Conservation (phyloP, 192 early-diverging fungal genomes). For the Rhizophagus sp. region DNA sequence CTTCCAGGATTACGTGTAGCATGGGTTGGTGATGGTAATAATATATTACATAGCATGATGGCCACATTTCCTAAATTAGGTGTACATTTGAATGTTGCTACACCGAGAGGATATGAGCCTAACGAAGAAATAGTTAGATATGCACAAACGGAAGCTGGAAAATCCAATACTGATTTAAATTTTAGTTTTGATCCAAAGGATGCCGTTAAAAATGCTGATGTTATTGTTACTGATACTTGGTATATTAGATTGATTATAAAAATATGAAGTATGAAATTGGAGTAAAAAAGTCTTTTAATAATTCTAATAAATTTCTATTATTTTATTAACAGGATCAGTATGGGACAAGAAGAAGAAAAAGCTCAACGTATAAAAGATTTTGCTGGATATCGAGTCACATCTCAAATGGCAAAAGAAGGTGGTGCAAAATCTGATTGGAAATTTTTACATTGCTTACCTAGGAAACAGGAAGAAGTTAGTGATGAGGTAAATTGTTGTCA, state of each 20-base stretch:
- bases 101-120: conserved; percentile 79
- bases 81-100: conserved; percentile 77
- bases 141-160: conserved; percentile 64
- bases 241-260: conserved; percentile 20
- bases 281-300: too few species aligned
- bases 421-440: conserved; percentile 87
- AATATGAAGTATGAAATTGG: neutral
- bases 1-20: conserved; percentile 79
- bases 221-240: conserved; percentile 99
- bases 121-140: conserved; percentile 68
- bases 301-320: neutral
- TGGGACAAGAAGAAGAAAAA: conserved; percentile 97
- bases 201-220: conserved; percentile 81
- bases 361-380: conserved; percentile 79
- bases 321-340: conserved; percentile 67
- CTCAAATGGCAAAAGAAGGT: conserved; percentile 75
- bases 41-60: conserved; percentile 90
- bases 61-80: conserved; percentile 89
- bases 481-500: conserved; percentile 66
- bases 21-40: conserved; percentile 99
- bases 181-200: conserved; percentile 70
- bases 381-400: conserved; percentile 85
- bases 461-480: conserved; percentile 95
- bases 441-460: conserved; percentile 98
- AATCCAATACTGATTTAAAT: conserved; percentile 46